Conservation (phyloP, 352 stramenopile species). For the Blastocystis hominis region DNA sequence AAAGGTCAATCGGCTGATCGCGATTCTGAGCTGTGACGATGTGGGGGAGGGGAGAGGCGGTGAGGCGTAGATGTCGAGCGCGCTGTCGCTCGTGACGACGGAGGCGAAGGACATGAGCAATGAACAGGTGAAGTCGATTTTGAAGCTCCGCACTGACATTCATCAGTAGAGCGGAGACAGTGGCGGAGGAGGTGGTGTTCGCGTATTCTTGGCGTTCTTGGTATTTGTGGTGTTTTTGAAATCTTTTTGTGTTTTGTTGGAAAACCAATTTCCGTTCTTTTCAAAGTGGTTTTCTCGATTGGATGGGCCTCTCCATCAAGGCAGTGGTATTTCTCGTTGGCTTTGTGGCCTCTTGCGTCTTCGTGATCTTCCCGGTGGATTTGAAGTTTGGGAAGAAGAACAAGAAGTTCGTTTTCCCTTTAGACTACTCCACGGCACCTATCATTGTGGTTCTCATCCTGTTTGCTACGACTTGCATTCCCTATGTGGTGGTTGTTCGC, state of each 20-base stretch:
- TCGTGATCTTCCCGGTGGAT: slow-evolving; percentile 28
- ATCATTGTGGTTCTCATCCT: slow-evolving; percentile 20
- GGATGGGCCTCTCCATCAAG: not conserved
- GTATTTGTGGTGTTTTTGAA: not conserved
- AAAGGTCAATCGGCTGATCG: not conserved
- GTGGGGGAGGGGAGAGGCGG: not conserved
- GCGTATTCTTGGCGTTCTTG: too few relatives aligned
- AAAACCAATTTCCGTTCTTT: not conserved
- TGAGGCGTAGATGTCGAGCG: slow-evolving; percentile 10
- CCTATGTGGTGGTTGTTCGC: slow-evolving; percentile 42
- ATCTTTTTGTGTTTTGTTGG: not conserved
- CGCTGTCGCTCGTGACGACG: not conserved
- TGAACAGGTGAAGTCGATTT: not conserved
- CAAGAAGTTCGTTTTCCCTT: not conserved
- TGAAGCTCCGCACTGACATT: not conserved
- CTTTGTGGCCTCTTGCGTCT: not conserved
- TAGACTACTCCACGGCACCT: slow-evolving; percentile 27
- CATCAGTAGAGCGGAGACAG: not conserved
- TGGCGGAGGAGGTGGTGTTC: too few relatives aligned
- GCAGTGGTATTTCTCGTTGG: slow-evolving; percentile 23
- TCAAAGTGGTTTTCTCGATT: not conserved
- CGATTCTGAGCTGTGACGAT: slow-evolving; percentile 45
- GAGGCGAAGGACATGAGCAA: not conserved
- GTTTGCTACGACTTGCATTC: slow-evolving; percentile 1
- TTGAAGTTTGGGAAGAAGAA: not conserved